A percentile compares a stretch with the other conserved stretches of the same genome.
phyloP scores from a whole-genome alignment of 1,139 yeast species.

The Candida frijolesensis region DNA sequence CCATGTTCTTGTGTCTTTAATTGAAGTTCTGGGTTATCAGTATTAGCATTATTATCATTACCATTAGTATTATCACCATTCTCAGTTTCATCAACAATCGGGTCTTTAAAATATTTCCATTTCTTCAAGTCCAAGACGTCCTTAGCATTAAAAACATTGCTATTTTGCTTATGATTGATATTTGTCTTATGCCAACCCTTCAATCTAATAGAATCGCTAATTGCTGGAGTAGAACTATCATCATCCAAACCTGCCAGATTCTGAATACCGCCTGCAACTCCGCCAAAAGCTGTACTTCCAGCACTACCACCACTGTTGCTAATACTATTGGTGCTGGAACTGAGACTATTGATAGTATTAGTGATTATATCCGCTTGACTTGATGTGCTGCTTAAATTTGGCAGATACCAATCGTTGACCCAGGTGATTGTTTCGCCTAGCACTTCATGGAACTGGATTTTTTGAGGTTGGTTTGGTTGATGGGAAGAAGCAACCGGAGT shows the following conservation, averaged over 20 bases:
- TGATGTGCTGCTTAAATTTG: slow-evolving; percentile 29
- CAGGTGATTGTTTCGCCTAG: slow-evolving; percentile 37
- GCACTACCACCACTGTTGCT: slow-evolving; percentile 4
- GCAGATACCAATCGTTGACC: slow-evolving; percentile 46
- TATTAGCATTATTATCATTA: background rate
- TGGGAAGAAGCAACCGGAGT: slow-evolving; percentile 15
- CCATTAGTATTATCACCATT: no score
- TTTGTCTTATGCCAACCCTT: slow-evolving; percentile 46
- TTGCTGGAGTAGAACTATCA: slow-evolving; percentile 17
- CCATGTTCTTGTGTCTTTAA: slow-evolving; percentile 5
- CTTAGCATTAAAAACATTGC: slow-evolving; percentile 19
- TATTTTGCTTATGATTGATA: slow-evolving; percentile 19
- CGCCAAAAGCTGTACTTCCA: background rate
- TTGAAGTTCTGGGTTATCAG: background rate
- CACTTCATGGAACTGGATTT: slow-evolving; percentile 22
- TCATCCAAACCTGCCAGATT: slow-evolving; percentile 13
- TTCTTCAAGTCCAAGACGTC: slow-evolving; percentile 34
- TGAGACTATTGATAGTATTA: background rate
- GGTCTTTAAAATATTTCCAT: slow-evolving; percentile 26
- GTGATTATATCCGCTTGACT: background rate
- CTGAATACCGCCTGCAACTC: slow-evolving; percentile 11
- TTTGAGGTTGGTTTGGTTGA: slow-evolving; percentile 5
- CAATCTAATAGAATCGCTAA: slow-evolving; percentile 23
- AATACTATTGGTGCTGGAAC: slow-evolving; percentile 18
- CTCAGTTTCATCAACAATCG: background rate